These are phyloP conservation scores for Actinomucor elegans DNA, from an alignment of 371 early-diverging fungal genomes.

Conservation along the genomic window DNA sequence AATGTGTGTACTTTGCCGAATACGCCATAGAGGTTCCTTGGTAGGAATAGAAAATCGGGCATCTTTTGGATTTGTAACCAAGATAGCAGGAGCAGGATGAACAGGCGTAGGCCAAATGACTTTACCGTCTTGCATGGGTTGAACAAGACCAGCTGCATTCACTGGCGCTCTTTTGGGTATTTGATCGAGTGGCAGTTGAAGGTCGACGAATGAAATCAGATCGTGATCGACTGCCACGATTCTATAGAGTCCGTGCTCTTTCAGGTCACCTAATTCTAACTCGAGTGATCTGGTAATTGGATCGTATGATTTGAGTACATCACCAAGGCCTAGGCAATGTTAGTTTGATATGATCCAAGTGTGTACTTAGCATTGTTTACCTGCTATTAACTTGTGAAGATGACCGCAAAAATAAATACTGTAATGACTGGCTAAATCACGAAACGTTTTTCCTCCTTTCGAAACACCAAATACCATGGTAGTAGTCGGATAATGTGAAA, in stretches of 20 bases:
- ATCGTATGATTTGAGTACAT: slow-evolving; percentile 64
- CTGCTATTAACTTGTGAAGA: slow-evolving; percentile 75
- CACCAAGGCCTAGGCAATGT: slow-evolving; percentile 70
- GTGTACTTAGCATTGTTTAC: slow-evolving; percentile 29
- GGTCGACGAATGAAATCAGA: slow-evolving; percentile 79
- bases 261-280: slow-evolving; percentile 87
- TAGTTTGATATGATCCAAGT: too few relatives aligned
- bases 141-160: slow-evolving; percentile 7
- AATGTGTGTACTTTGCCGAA: slow-evolving; percentile 66
- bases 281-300: slow-evolving; percentile 66
- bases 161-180: slow-evolving; percentile 42
- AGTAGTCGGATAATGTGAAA: slow-evolving; percentile 84
- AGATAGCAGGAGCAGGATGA: slow-evolving; percentile 68
- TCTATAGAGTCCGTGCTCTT: slow-evolving; percentile 78
- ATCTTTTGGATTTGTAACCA: slow-evolving; percentile 91
- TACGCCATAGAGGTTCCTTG: slow-evolving; percentile 71
- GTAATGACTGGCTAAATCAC: slow-evolving; percentile 58
- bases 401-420: slow-evolving; percentile 88
- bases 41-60: slow-evolving; percentile 67
- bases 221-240: slow-evolving; percentile 89
- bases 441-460: slow-evolving; percentile 58
- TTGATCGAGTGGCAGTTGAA: slow-evolving; percentile 54
- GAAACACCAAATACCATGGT: slow-evolving; percentile 75
- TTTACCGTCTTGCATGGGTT: slow-evolving; percentile 14
- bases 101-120: slow-evolving; percentile 25